phyloP scores from a whole-genome alignment of 805 yeast species.

The Ogataea haglerorum region DNA sequence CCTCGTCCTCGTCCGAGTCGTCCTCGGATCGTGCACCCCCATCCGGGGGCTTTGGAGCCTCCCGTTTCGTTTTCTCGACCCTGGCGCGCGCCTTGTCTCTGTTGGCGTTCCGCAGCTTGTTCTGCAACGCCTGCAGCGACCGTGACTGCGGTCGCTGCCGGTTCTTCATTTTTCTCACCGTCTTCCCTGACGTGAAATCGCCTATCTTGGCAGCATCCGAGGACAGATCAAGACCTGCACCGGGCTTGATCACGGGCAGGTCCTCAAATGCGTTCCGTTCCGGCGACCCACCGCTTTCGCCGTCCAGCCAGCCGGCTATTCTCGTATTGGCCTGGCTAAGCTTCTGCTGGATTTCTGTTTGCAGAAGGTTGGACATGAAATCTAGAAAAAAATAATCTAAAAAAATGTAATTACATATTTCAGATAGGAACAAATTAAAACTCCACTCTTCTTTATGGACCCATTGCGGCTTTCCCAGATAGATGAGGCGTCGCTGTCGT shows the following conservation, averaged over 20 bases:
- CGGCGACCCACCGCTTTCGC: constrained; percentile 3
- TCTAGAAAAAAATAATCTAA: background rate
- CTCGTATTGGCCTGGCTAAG: constrained; percentile 35
- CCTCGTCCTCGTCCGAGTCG: constrained; percentile 23
- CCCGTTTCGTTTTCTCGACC: constrained; percentile 2
- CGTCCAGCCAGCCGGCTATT: constrained; percentile 39
- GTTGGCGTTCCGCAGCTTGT: constrained; percentile 25
- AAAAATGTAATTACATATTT: background rate
- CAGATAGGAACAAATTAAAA: background rate
- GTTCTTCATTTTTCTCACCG: constrained; percentile 8
- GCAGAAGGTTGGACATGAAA: constrained; percentile 26
- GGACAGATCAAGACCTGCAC: constrained; percentile 27
- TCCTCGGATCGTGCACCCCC: no score
- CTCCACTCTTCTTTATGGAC: constrained; percentile 1
- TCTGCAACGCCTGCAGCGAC: constrained; percentile 27
- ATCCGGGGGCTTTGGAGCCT: background rate
- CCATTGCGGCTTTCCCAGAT: constrained; percentile 3
- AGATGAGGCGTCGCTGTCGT: constrained; percentile 5
- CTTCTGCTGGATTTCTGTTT: constrained; percentile 44
- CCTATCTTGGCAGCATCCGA: constrained; percentile 13
- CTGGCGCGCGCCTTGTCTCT: constrained; percentile 13
- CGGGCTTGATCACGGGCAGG: constrained; percentile 28
- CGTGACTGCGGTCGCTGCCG: constrained; percentile 14
- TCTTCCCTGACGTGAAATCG: constrained; percentile 21
- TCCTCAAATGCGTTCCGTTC: constrained; percentile 10